Conservation (phyloP, 164 flowering plant species). For the Macadamia tetraphylla region DNA sequence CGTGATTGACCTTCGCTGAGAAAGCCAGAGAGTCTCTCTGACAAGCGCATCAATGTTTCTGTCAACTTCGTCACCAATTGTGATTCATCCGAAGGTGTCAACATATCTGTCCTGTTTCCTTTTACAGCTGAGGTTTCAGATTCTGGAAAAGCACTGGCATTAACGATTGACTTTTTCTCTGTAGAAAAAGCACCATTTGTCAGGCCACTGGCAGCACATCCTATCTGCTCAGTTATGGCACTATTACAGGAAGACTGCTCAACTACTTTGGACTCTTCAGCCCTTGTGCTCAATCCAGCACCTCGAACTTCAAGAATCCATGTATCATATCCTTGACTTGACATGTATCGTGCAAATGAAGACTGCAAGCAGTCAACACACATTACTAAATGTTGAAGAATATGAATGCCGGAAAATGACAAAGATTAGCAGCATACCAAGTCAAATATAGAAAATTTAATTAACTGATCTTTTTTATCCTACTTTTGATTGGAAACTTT, state of each 20-base stretch:
- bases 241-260: slow-evolving; percentile 35
- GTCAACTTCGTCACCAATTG: slow-evolving; percentile 55
- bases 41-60: slow-evolving; percentile 65
- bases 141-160: slow-evolving; percentile 12
- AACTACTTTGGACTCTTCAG: slow-evolving; percentile 33
- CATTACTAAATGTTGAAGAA: not conserved
- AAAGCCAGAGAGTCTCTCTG: slow-evolving; percentile 86
- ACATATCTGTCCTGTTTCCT: slow-evolving; percentile 23
- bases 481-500: no score
- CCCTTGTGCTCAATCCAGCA: slow-evolving; percentile 79
- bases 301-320: slow-evolving; percentile 98
- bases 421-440: not conserved
- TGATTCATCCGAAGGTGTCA: slow-evolving; percentile 67
- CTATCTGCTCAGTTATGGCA: slow-evolving; percentile 42
- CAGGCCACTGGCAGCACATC: slow-evolving; percentile 35
- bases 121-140: slow-evolving; percentile 23
- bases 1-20: slow-evolving; percentile 77
- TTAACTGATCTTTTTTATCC: not conserved
- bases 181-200: slow-evolving; percentile 23
- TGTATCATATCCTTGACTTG: slow-evolving; percentile 91
- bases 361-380: slow-evolving; percentile 44
- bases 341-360: slow-evolving; percentile 96
- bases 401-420: not conserved
- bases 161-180: slow-evolving; percentile 20
- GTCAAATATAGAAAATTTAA: not conserved